Evolutionary conservation across 2,329 filamentous ascomycete genomes (phyloP).

Genomic region (Arthrobotrys sphaeroides): DNA sequence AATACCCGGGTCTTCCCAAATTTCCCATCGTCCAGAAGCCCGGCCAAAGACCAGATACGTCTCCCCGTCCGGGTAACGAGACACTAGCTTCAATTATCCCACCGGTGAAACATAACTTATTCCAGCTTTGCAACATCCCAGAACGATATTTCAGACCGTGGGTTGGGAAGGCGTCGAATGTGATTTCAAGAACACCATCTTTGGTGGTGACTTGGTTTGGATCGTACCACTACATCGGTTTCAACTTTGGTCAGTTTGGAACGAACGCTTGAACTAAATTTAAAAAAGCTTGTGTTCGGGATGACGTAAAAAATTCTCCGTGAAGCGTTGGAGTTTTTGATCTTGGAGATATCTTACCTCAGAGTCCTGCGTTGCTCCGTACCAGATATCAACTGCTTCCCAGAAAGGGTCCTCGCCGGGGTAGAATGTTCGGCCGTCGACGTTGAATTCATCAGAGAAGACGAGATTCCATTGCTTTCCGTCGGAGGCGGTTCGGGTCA

Average conservation of each 20-base stretch:
- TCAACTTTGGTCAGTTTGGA: conserved; percentile 58
- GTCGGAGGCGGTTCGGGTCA: conserved; percentile 68
- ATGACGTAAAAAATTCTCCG: conserved; percentile 60
- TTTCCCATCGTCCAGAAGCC: conserved; percentile 82
- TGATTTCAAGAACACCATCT: conserved; percentile 71
- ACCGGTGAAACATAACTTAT: conserved; percentile 77
- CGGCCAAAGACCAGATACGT: conserved; percentile 76
- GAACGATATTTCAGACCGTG: conserved; percentile 74
- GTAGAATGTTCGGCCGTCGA: conserved; percentile 74
- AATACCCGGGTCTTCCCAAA: conserved; percentile 74
- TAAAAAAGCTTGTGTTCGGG: background rate
- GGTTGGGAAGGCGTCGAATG: conserved; percentile 72
- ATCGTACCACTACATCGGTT: conserved; percentile 70
- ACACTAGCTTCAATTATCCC: conserved; percentile 76
- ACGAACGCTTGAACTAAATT: background rate
- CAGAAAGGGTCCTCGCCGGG: conserved; percentile 76
- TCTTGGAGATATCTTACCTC: conserved; percentile 56
- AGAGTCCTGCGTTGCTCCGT: conserved; percentile 64
- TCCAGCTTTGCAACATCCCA: conserved; percentile 80
- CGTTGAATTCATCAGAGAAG: conserved; percentile 78
- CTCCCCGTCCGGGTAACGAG: conserved; percentile 73
- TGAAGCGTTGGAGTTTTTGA: background rate
- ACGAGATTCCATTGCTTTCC: conserved; percentile 72
- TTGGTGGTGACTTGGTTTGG: conserved; percentile 73
- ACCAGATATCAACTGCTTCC: conserved; percentile 62